These are phyloP conservation scores for Tripterygium wilfordii DNA, from an alignment of 177 flowering plant genomes.

Conservation along the genomic window DNA sequence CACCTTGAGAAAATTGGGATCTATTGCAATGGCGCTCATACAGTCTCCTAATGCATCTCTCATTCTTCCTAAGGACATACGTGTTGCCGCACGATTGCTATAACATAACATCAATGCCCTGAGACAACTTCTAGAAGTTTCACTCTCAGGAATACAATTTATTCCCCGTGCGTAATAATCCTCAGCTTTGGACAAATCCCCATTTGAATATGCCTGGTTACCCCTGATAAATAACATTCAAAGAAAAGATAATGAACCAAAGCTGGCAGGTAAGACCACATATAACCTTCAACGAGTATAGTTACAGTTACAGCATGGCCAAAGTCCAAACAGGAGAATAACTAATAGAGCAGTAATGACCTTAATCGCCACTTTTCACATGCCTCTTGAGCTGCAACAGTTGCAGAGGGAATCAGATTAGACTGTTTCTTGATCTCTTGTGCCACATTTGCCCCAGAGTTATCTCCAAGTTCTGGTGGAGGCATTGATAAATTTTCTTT, in stretches of 20 bases:
- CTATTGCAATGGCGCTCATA: constrained; percentile 57
- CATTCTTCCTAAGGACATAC: constrained; percentile 81
- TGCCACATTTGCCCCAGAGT: constrained; percentile 14
- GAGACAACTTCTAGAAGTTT: constrained; percentile 56
- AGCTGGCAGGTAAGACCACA: not conserved
- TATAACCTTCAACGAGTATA: not conserved
- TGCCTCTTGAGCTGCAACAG: constrained; percentile 50
- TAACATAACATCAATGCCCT: constrained; percentile 82
- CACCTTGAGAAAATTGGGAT: constrained; percentile 65
- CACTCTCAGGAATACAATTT: constrained; percentile 44
- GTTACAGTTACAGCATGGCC: too few species aligned
- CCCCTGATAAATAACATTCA: constrained; percentile 54
- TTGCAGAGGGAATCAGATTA: constrained; percentile 16
- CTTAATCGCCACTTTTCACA: constrained; percentile 95
- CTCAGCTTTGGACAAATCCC: constrained; percentile 73
- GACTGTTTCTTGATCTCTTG: constrained; percentile 18
- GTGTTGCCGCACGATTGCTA: constrained; percentile 94
- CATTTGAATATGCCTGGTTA: constrained; percentile 60
- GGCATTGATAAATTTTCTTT: constrained; percentile 11
- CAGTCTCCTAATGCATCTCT: constrained; percentile 87
- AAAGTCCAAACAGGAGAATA: not conserved
- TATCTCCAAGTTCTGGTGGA: constrained; percentile 3
- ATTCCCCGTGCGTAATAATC: constrained; percentile 75
- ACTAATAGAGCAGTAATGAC: too few species aligned
- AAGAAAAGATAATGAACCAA: not conserved